These are phyloP conservation scores for Achaetomium macrosporum DNA, from an alignment of 2,329 filamentous ascomycete species.

Conservation along the genomic window DNA sequence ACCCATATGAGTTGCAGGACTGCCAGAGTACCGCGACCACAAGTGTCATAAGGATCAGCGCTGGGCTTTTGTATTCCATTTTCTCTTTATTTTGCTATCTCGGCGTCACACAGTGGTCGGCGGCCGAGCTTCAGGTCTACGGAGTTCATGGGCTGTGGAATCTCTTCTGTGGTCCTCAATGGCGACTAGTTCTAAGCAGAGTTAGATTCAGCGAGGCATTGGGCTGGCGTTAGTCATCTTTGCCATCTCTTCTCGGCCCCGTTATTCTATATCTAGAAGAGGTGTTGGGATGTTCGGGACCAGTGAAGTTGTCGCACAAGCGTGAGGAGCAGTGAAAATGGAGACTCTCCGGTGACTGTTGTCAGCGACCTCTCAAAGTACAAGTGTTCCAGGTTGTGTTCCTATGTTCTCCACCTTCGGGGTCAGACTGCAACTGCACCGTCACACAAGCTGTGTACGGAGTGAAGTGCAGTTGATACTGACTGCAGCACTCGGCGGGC, in stretches of 20 bases:
- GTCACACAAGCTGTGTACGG: neutral
- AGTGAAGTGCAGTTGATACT: neutral
- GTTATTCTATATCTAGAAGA: neutral
- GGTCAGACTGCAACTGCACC: neutral
- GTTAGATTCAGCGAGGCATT: constrained; percentile 1
- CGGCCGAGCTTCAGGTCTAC: neutral
- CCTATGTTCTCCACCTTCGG: neutral
- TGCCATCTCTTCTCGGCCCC: neutral
- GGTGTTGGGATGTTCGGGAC: neutral
- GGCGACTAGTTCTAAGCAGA: neutral
- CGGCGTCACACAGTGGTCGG: neutral
- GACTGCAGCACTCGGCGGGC: too few relatives aligned
- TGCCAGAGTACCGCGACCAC: neutral
- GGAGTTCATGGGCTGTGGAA: neutral
- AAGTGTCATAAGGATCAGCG: neutral
- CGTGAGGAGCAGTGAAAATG: neutral
- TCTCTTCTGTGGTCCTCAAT: neutral
- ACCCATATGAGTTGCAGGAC: neutral
- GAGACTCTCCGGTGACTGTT: neutral
- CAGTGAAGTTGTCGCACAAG: neutral
- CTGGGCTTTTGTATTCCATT: neutral
- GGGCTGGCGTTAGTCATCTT: neutral
- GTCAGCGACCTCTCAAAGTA: neutral
- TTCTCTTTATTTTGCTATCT: neutral
- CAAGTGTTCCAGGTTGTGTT: neutral